Evolutionary conservation across 2,329 filamentous ascomycete genomes (phyloP).

Genomic region (Pseudonectria foliicola): DNA sequence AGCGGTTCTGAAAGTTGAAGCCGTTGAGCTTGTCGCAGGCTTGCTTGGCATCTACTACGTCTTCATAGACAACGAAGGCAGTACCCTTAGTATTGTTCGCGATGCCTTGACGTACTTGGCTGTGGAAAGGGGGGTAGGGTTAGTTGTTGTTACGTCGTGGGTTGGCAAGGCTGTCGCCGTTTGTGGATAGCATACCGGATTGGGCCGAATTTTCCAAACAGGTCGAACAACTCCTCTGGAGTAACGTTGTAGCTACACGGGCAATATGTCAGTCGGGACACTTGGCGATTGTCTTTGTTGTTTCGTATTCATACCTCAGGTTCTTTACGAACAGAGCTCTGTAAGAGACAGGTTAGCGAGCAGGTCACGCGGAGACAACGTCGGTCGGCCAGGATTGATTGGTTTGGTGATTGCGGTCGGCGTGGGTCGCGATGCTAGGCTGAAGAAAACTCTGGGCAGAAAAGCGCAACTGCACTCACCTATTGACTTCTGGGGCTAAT

Average conservation of each 20-base stretch:
- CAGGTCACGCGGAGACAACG: constrained; percentile 2
- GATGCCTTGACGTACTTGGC: constrained; percentile 97
- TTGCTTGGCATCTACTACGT: constrained; percentile 97
- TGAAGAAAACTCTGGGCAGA: constrained; percentile 6
- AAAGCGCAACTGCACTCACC: constrained; percentile 43
- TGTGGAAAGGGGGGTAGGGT: constrained; percentile 36
- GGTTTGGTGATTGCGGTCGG: constrained; percentile 2
- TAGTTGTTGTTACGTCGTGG: constrained; percentile 9
- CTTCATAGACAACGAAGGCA: constrained; percentile 98
- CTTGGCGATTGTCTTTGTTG: constrained; percentile 9
- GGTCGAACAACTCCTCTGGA: constrained; percentile 94
- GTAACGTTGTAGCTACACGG: constrained; percentile 90
- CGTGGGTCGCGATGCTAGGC: constrained; percentile 3
- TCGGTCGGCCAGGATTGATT: constrained; percentile 4
- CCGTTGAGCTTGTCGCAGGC: constrained; percentile 99
- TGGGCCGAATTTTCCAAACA: constrained; percentile 95
- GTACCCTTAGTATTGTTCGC: constrained; percentile 97
- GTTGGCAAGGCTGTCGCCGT: constrained; percentile 5
- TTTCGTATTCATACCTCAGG: constrained; percentile 62
- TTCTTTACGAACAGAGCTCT: constrained; percentile 99
- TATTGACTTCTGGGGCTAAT: constrained; percentile 99
- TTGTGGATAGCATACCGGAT: constrained; percentile 62
- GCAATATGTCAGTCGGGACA: constrained; percentile 44
- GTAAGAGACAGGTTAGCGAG: constrained; percentile 27
- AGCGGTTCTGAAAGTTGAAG: constrained; percentile 99